Evolutionary conservation across 805 yeast species (phyloP).

Genomic region (Ascoidea rubescens): DNA sequence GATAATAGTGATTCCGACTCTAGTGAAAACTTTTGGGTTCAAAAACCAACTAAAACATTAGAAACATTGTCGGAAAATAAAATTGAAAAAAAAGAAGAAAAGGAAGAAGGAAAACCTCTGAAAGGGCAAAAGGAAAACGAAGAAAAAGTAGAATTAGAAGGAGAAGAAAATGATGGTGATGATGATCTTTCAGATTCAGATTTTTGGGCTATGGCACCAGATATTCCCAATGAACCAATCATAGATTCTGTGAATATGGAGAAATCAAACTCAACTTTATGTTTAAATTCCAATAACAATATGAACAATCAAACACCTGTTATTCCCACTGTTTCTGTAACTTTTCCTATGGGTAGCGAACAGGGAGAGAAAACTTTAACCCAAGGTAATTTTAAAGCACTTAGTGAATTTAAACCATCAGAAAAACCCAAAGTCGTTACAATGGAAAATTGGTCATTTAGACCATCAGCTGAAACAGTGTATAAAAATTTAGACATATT

Average conservation of each 20-base stretch:
- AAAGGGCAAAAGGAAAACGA: background rate
- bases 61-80: conserved; percentile 1
- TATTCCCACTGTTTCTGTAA: background rate
- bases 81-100: conserved; percentile 14
- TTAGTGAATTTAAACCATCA: too few species aligned
- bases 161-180: background rate
- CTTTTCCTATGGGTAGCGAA: background rate
- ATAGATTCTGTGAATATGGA: background rate
- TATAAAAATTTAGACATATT: conserved; percentile 84
- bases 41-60: conserved; percentile 20
- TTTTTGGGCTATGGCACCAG: too few species aligned
- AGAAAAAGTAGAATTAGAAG: background rate
- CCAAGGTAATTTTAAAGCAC: too few species aligned
- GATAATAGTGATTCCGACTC: conserved; percentile 25
- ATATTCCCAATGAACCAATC: too few species aligned
- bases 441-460: conserved; percentile 43
- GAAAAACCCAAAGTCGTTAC: too few species aligned
- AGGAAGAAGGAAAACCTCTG: background rate
- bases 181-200: background rate
- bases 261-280: background rate
- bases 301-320: conserved; percentile 5
- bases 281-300: too few species aligned
- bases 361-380: conserved; percentile 6
- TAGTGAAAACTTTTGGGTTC: conserved; percentile 51
- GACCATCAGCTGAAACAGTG: conserved; percentile 92